A percentile compares a stretch with the other conserved stretches of the same genome.
Evolutionary conservation across 2,329 filamentous ascomycete species (phyloP).

Genomic region (Camptophora hylomeconis): DNA sequence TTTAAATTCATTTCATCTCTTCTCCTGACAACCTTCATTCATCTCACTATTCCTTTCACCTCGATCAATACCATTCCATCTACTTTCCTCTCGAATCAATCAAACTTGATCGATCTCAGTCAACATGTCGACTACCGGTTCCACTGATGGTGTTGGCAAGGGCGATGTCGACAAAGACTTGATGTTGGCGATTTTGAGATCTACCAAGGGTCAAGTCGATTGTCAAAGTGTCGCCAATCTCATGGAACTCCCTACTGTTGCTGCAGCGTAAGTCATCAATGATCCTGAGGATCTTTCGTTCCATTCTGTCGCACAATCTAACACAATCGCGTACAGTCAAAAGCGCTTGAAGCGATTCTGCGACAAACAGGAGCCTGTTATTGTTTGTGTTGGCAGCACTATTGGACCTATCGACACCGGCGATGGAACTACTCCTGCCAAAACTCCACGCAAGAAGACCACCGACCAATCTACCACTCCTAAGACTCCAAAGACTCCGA

Average conservation of each 20-base stretch:
- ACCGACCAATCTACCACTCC: conserved; percentile 6
- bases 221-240: conserved; percentile 9
- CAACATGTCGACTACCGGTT: neutral
- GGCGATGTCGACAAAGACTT: conserved; percentile 8
- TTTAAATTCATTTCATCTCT: no score
- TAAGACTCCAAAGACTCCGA: conserved; percentile 12
- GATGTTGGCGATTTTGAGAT: conserved; percentile 12
- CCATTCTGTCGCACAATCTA: conserved; percentile 1
- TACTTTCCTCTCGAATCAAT: neutral
- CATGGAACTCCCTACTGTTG: conserved; percentile 10
- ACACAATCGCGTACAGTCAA: conserved; percentile 1
- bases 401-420: conserved; percentile 1
- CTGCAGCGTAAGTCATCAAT: conserved; percentile 13
- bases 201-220: conserved; percentile 10
- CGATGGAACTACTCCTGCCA: neutral
- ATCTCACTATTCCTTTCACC: no score
- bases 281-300: no score
- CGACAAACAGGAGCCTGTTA: conserved; percentile 2
- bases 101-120: neutral
- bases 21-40: no score
- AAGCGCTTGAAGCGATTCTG: conserved; percentile 3
- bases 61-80: no score
- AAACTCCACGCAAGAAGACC: no score
- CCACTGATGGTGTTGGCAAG: conserved; percentile 1
- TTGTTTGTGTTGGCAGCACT: conserved; percentile 1